phyloP scores from a whole-genome alignment of 441 rosid genomes.

The Eruca vesicaria region DNA sequence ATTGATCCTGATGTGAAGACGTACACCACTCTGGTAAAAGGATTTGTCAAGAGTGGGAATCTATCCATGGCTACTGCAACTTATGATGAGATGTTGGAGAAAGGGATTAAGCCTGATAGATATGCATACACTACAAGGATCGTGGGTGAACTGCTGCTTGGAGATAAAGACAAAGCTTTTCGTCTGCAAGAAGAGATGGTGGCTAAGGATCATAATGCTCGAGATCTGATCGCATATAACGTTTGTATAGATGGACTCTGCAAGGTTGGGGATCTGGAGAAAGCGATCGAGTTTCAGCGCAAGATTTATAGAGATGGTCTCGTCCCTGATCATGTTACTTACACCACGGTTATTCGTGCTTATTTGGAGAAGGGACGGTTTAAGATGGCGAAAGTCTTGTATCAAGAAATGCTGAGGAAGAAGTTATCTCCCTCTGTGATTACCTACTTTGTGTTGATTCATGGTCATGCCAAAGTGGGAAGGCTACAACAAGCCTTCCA shows the following conservation, averaged over 20 bases:
- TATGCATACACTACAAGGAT: slow-evolving; percentile 50
- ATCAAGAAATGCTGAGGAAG: slow-evolving; percentile 51
- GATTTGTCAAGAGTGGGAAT: slow-evolving; percentile 54
- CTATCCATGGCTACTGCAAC: slow-evolving; percentile 44
- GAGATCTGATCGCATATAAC: slow-evolving; percentile 57
- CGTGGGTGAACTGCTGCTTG: slow-evolving; percentile 53
- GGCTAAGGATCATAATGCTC: slow-evolving; percentile 42
- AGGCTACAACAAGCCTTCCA: slow-evolving; percentile 50
- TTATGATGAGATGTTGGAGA: slow-evolving; percentile 60
- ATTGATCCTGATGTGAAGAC: slow-evolving; percentile 61
- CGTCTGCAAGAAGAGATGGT: slow-evolving; percentile 64
- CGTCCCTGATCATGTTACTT: slow-evolving; percentile 65
- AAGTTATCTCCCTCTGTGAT: slow-evolving; percentile 57
- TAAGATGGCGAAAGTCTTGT: slow-evolving; percentile 51
- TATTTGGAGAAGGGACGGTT: slow-evolving; percentile 46
- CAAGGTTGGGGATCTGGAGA: slow-evolving; percentile 46
- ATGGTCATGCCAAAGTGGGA: slow-evolving; percentile 58
- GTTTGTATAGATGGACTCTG: slow-evolving; percentile 53
- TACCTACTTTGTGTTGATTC: slow-evolving; percentile 71
- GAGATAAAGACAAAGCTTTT: slow-evolving; percentile 47
- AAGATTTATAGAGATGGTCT: slow-evolving; percentile 49
- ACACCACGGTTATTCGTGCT: slow-evolving; percentile 62
- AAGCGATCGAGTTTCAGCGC: slow-evolving; percentile 45
- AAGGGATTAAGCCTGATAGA: slow-evolving; percentile 55
- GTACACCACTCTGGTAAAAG: slow-evolving; percentile 64